Base-by-base conservation (phyloP, 176 grass and related monocot genomes). In the Elymus sibiricus region DNA sequence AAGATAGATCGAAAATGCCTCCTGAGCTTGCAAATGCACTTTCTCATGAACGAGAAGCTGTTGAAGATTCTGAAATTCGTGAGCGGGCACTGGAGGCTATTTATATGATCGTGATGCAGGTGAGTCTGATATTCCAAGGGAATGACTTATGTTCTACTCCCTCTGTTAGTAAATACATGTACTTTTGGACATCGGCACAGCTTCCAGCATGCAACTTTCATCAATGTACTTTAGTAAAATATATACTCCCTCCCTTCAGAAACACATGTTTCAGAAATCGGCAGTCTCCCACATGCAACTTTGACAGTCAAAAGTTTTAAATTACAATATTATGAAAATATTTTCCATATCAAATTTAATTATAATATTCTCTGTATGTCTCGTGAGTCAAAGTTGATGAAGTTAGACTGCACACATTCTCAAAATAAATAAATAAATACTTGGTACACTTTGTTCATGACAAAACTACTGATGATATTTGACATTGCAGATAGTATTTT, bases 91-190 rank as follows among this genome's bases (percentile, higher is more conserved):
- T 98, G 39, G 96, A 98, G 85, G 93, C 96, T 90, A 86, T 95
- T 83, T 98, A 98, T 84, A 93, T 98, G 91, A 98, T 98, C 1
- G 83, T 92, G 49, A 87, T 98, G 81, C 96, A 95, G 92, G 96
- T 95, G 26, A 81, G 64, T 61, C 44, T 80, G 29, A 79, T 53
- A 62, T 76, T 70, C 13, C 46, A 62, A 74, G 35, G 28, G 28
- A 69, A 22, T 66, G 39, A 13, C 3, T 74, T 74, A 10, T 55
- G 19, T 53, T 77, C 77, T 19, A 71, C 71, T 74, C 71, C 40
- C 37, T 49, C 70, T 44, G 71, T 26, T 74, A 43, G 11, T 72
- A 43, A 72, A n/a, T 40, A 19, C 27, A 28, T 16, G 7, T 29
- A 4, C 1, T 49, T 75, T 47, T 75, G 42, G 42, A 29, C 43